Conservation (phyloP, 2,329 filamentous ascomycete genomes). For the Aspergillus chevalieri region DNA sequence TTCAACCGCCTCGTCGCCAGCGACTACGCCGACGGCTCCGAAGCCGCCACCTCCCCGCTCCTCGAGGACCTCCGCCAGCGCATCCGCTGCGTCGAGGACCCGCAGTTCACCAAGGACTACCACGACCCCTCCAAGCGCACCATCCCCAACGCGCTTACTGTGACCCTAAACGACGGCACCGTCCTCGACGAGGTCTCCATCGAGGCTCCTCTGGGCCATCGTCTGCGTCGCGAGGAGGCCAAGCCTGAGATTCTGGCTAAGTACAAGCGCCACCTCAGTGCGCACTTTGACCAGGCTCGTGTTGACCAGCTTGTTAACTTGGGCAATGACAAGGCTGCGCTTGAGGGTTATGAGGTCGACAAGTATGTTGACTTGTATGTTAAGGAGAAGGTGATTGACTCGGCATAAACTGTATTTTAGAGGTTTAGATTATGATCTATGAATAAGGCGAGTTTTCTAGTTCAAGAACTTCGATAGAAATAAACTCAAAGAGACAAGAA, state of each 20-base stretch:
- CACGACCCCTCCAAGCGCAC: conserved; percentile 88
- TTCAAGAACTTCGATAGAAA: no score
- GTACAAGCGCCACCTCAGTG: conserved; percentile 84
- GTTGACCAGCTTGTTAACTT: conserved; percentile 79
- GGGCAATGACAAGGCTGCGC: conserved; percentile 64
- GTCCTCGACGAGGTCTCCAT: conserved; percentile 84
- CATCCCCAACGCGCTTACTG: conserved; percentile 94
- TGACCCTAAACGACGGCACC: conserved; percentile 90
- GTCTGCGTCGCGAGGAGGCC: conserved; percentile 84
- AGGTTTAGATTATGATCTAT: background rate
- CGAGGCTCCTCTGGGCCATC: conserved; percentile 91
- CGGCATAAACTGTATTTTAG: conserved; percentile 11
- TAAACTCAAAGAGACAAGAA: background rate
- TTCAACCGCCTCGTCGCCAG: conserved; percentile 89
- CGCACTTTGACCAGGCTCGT: conserved; percentile 69
- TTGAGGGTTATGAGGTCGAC: conserved; percentile 80
- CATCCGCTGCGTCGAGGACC: conserved; percentile 95
- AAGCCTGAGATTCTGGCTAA: conserved; percentile 96
- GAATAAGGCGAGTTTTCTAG: background rate
- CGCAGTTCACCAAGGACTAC: conserved; percentile 90
- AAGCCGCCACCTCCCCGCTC: conserved; percentile 82
- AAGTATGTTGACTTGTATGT: conserved; percentile 87
- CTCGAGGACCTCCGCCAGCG: conserved; percentile 87
- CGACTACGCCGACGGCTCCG: conserved; percentile 88
- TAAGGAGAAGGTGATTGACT: conserved; percentile 43